Conservation (phyloP, 768 basidiomycete genomes). For the Serendipita vermifera region DNA sequence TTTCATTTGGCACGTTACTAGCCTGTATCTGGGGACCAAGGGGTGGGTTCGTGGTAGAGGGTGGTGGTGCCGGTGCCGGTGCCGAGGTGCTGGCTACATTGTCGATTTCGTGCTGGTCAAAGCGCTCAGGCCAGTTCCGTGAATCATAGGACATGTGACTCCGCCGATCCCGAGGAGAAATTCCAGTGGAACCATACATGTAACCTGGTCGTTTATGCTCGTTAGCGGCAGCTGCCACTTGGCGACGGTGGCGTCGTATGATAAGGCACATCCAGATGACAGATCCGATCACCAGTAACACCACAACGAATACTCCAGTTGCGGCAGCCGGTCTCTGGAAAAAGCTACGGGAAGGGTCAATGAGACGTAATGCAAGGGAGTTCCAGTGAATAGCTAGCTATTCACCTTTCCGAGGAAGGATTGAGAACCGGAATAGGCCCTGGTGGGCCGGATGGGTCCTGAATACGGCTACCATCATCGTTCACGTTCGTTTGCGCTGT, state of each 20-base stretch:
- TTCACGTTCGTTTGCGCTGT: neutral
- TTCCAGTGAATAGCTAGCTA: too few relatives aligned
- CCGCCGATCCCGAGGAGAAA: neutral
- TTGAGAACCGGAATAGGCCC: neutral
- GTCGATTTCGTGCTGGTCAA: neutral
- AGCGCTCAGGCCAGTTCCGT: conserved; percentile 5
- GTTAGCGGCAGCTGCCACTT: neutral
- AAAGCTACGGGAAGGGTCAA: neutral
- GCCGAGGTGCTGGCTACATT: neutral
- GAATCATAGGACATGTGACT: conserved; percentile 7
- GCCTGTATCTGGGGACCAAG: too few relatives aligned
- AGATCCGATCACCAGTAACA: neutral
- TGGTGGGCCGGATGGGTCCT: neutral
- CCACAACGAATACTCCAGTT: neutral
- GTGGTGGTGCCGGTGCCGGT: neutral
- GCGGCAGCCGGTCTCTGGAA: conserved; percentile 4
- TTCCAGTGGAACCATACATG: neutral
- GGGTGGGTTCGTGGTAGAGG: too few relatives aligned
- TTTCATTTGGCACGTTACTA: too few relatives aligned
- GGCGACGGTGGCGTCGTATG: conserved; percentile 7
- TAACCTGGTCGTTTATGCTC: neutral
- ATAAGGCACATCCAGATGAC: conserved; percentile 5
- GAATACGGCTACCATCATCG: neutral
- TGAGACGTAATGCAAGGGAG: neutral
- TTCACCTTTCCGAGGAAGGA: neutral